A percentile compares a stretch with the other conserved stretches of the same genome.
phyloP scores from a whole-genome alignment of 2,329 filamentous ascomycete genomes.

The Ramularia collo-cygni region DNA sequence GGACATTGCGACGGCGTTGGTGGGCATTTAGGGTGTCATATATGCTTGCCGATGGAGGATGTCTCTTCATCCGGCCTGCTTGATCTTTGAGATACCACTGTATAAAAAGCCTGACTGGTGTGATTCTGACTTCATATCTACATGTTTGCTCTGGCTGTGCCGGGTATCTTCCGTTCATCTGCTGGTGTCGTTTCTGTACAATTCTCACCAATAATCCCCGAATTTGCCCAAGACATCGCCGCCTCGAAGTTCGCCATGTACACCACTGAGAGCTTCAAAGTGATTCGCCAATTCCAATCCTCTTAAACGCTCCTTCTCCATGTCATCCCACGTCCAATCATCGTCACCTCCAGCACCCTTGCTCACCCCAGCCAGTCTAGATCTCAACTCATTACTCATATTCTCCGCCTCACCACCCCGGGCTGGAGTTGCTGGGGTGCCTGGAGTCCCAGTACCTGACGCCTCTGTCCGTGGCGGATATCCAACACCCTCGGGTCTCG shows the following conservation, averaged over 20 bases:
- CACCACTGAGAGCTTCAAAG: slow-evolving; percentile 48
- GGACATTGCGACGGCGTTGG: not conserved
- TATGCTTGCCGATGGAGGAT: not conserved
- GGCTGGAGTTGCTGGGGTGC: slow-evolving; percentile 21
- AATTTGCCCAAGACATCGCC: slow-evolving; percentile 40
- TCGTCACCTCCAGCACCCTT: slow-evolving; percentile 22
- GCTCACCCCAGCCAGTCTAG: slow-evolving; percentile 20
- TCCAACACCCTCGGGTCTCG: slow-evolving; percentile 54
- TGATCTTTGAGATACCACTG: slow-evolving; percentile 1
- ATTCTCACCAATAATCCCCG: slow-evolving; percentile 21
- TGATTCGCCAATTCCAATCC: slow-evolving; percentile 50
- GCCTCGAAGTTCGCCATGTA: slow-evolving; percentile 46
- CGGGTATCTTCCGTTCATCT: slow-evolving; percentile 4
- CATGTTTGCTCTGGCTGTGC: slow-evolving; percentile 4
- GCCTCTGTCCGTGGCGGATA: slow-evolving; percentile 25
- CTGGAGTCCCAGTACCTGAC: slow-evolving; percentile 8
- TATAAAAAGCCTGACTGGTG: not conserved
- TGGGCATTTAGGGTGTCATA: not conserved
- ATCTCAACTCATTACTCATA: slow-evolving; percentile 22
- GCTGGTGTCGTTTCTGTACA: not conserved
- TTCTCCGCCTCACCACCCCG: slow-evolving; percentile 18
- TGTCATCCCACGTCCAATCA: slow-evolving; percentile 54
- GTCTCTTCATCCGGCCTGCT: not conserved
- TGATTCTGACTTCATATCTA: slow-evolving; percentile 1
- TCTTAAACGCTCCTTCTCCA: slow-evolving; percentile 51